Evolutionary conservation across 2,329 filamentous ascomycete species (phyloP).

Genomic region (Neurospora sp.): DNA sequence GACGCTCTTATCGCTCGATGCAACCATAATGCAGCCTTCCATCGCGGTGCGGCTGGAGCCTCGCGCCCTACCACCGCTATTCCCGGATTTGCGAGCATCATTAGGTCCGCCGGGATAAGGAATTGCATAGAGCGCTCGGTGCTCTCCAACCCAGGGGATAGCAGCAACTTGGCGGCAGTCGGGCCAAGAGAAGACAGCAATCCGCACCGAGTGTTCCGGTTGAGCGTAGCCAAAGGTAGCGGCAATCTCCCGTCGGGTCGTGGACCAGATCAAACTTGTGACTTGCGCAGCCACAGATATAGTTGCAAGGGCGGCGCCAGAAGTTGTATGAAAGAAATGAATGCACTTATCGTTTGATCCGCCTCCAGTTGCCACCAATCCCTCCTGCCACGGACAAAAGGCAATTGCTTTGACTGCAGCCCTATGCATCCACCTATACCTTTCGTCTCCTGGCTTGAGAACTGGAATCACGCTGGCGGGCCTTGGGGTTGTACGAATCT

Average conservation of each 20-base stretch:
- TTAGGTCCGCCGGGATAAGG: constrained; percentile 55
- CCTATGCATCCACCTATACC: constrained; percentile 66
- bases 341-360: constrained; percentile 93
- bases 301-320: constrained; percentile 74
- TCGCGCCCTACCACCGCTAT: constrained; percentile 39
- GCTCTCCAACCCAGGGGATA: constrained; percentile 73
- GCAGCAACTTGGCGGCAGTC: constrained; percentile 77
- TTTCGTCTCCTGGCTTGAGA: constrained; percentile 47
- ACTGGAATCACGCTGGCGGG: constrained; percentile 10
- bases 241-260: constrained; percentile 73
- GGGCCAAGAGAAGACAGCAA: constrained; percentile 93
- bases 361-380: constrained; percentile 80
- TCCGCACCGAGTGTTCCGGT: constrained; percentile 78
- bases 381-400: constrained; percentile 89
- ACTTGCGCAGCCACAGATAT: constrained; percentile 92
- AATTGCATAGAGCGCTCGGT: constrained; percentile 79
- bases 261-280: constrained; percentile 85
- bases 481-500: not conserved
- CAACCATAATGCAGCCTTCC: constrained; percentile 83
- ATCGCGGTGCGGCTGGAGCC: constrained; percentile 41
- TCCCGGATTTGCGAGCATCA: constrained; percentile 19
- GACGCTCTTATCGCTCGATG: constrained; percentile 82
- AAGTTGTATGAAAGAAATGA: constrained; percentile 84
- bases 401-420: constrained; percentile 95
- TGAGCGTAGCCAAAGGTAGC: constrained; percentile 92